Base-by-base conservation (phyloP, 768 basidiomycete genomes). In the Trametes sanguinea region DNA sequence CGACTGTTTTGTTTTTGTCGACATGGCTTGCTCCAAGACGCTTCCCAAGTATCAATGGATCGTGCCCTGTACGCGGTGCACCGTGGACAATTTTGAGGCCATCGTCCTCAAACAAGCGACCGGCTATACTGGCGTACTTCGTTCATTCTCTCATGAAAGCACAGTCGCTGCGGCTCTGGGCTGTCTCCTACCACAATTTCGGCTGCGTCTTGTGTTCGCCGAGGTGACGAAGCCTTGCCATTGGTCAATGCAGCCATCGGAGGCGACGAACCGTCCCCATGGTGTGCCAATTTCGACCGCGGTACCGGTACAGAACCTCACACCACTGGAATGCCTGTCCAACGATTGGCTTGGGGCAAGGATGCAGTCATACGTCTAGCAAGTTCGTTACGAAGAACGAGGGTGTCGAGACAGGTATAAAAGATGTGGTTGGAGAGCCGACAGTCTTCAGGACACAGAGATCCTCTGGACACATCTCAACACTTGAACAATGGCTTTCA, bases 401-500 rank as follows among this genome's bases (percentile, higher is more conserved):
- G 10, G 6, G 6, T 17, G 13, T 32, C 8, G 9, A 32, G 43
- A 43, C 13, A 35, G 50, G 63, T 64, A 64, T 64, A 64, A 64
- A 64, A n/a, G 17, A 27, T 6, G 35, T 6, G 10, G 14, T 2
- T 16, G 17, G 32, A n/a, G n/a, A 5, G 2, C 43, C 2, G 35
- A 13, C 4, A 48, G 11, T 55, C 68, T 17, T 39, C 58, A 64
- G 58, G 58, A 52, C 50, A 53, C n/a, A 22, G 43, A 42, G 43
- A 43, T 57, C 40, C 57, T 51, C 48, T 29, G 8, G 40, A 5
- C 16, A 29, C 33, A 14, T 51, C 50, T 53, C 43, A 29, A 13
- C 5, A 37, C 29, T 60, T 43, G 37, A 43, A 39, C 61, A 54
- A 74, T 73, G 72, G 55, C 62, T 17, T 65, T 68, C 62, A 68